Base-by-base conservation (phyloP, 768 basidiomycete genomes). In the Gloeopeniophorella convolvens region DNA sequence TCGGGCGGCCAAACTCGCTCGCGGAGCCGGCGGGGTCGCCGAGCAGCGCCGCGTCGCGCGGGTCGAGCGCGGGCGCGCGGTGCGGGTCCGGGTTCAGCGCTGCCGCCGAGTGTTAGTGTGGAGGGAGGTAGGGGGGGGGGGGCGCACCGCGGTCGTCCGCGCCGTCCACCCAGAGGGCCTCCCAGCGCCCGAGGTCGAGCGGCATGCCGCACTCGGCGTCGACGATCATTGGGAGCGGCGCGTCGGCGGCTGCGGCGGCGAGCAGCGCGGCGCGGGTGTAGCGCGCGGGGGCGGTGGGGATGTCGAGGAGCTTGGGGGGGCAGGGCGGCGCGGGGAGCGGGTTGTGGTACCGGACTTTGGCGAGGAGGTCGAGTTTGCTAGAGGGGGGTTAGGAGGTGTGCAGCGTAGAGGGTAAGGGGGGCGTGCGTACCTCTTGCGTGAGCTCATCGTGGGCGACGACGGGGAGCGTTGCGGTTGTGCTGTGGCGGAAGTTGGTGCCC, bases 151-250 rank as follows among this genome's bases (percentile, higher is more conserved):
- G 74, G 66, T 85, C 79, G 62, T 83, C 77, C 3, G 75, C 85
- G 35, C 80, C 80, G 53, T 90, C 87, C 42, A 86, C 82, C 89
- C 87, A 93, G 15, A 95, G 68, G 30, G 79, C 85, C 47, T 85
- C 83, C 76, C 83, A 93, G 47, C 76, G 78, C 15, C 86, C 85
- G 40, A 95, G 70, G 64, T 98, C 90, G 21, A 99, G 68, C 0
- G 94, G 93, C 93, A 99, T 94, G 0, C 96, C 96, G 58, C 85
- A 85, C 65, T 99, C 96, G 1, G 89, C 90, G 59, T 99, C 96
- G 1, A 97, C 85, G 57, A 98, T 85, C 90, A 98, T 93, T 0
- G 96, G 95, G 16, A 96, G 65, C 0, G 88, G 85, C 10, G 82
- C 80, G 41, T 90, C 89, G 45, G 82, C 80, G 0, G 88, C 85